phyloP scores from a whole-genome alignment of 1,139 yeast genomes.

The Kodamaea plutei region DNA sequence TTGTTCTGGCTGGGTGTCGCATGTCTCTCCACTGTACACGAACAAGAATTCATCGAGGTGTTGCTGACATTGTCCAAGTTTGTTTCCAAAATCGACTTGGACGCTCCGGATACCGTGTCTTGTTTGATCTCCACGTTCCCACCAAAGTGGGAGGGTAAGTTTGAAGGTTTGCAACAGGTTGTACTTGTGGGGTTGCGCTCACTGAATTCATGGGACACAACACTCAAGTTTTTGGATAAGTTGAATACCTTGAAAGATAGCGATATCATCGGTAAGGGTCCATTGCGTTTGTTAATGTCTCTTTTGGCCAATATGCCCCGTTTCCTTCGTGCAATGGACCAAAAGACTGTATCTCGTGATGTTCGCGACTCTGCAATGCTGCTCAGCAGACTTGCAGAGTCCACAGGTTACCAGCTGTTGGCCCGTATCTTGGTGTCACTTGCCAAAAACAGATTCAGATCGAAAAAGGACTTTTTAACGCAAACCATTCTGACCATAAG shows the following conservation, averaged over 20 bases:
- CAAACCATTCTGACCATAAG: conserved; percentile 73
- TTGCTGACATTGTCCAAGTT: conserved; percentile 78
- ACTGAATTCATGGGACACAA: conserved; percentile 71
- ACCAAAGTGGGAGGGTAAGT: conserved; percentile 91
- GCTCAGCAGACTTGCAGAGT: conserved; percentile 58
- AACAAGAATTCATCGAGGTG: conserved; percentile 87
- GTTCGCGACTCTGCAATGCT: conserved; percentile 56
- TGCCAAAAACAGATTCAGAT: conserved; percentile 73
- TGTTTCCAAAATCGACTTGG: conserved; percentile 80
- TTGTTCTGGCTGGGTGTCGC: conserved; percentile 96
- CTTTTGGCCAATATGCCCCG: conserved; percentile 79
- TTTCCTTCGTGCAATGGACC: conserved; percentile 73
- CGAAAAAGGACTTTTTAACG: conserved; percentile 80
- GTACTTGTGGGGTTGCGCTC: conserved; percentile 83
- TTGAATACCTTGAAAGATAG: conserved; percentile 66
- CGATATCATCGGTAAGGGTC: conserved; percentile 72
- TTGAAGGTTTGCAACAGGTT: conserved; percentile 80
- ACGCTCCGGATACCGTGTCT: conserved; percentile 79
- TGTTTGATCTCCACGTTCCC: conserved; percentile 86
- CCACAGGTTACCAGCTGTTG: conserved; percentile 53
- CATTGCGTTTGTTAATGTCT: conserved; percentile 65
- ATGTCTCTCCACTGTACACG: conserved; percentile 83
- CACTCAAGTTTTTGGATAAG: conserved; percentile 70
- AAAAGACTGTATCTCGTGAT: conserved; percentile 44
- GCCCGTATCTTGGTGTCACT: conserved; percentile 74